Conservation (phyloP, 306 rosid genomes). For the Cicer judaicum region DNA sequence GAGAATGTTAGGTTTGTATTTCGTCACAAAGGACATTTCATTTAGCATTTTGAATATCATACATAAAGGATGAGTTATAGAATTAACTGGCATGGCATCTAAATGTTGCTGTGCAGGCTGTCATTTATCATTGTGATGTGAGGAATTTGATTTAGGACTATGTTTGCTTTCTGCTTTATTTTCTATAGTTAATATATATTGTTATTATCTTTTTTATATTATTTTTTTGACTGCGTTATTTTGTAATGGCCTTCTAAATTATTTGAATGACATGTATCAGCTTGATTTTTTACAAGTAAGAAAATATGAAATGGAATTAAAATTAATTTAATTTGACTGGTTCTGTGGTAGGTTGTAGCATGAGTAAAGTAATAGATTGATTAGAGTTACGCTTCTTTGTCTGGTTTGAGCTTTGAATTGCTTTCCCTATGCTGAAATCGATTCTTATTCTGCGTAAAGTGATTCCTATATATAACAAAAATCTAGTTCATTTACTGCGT, state of each 20-base stretch:
- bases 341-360: not conserved
- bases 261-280: slow-evolving; percentile 5
- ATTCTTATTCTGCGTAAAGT: not conserved
- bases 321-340: not conserved
- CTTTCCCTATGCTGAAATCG: not conserved
- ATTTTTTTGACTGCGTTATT: not conserved
- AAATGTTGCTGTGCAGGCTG: too few relatives aligned
- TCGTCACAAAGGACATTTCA: too few relatives aligned
- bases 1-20: too few relatives aligned
- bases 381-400: not conserved
- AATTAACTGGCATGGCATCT: too few relatives aligned
- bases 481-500: too few relatives aligned
- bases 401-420: slow-evolving; percentile 1
- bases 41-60: too few relatives aligned
- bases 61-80: too few relatives aligned
- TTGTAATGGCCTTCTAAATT: not conserved
- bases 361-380: not conserved
- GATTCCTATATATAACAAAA: too few relatives aligned
- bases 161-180: slow-evolving; percentile 21
- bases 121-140: too few relatives aligned
- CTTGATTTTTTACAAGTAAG: not conserved
- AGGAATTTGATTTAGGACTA: too few relatives aligned
- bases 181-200: slow-evolving; percentile 10
- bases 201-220: not conserved
- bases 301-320: slow-evolving; percentile 8